Evolutionary conservation across 148 eudicot genomes (phyloP).

Genomic region (Nepenthes mirabilis): DNA sequence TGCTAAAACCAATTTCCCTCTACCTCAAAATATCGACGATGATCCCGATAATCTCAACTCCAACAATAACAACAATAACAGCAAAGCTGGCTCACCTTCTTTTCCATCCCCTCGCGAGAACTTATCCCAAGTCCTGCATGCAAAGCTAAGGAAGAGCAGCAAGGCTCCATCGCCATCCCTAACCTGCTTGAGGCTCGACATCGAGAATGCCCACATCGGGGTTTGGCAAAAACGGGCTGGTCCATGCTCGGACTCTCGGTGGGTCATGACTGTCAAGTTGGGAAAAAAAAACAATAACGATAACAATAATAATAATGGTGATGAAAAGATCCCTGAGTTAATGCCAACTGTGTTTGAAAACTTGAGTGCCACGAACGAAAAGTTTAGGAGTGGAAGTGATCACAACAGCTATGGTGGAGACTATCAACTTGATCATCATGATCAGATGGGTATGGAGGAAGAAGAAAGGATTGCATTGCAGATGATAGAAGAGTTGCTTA

Average conservation of each 20-base stretch:
- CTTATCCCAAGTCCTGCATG: conserved; percentile 31
- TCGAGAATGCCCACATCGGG: conserved; percentile 50
- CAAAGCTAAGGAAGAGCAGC: conserved; percentile 42
- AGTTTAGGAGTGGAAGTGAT: background rate
- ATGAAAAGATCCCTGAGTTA: background rate
- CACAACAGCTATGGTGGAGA: background rate
- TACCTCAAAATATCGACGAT: conserved; percentile 10
- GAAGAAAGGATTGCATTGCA: conserved; percentile 33
- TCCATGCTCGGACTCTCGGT: conserved; percentile 25
- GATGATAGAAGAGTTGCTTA: conserved; percentile 40
- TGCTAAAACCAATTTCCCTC: conserved; percentile 34
- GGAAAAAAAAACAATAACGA: conserved; percentile 12
- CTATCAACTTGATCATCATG: background rate
- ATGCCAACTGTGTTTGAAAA: background rate
- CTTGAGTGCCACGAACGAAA: background rate
- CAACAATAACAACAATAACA: background rate
- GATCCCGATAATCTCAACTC: conserved; percentile 2
- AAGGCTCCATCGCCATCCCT: conserved; percentile 42
- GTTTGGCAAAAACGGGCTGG: conserved; percentile 63
- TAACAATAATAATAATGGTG: background rate
- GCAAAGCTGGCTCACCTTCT: background rate
- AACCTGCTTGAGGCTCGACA: conserved; percentile 54
- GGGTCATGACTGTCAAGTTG: conserved; percentile 45
- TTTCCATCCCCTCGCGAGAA: conserved; percentile 1
- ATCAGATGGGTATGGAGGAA: conserved; percentile 13